These are phyloP conservation scores for Emmonsia crescens DNA, from an alignment of 2,329 filamentous ascomycete species.

Conservation along the genomic window DNA sequence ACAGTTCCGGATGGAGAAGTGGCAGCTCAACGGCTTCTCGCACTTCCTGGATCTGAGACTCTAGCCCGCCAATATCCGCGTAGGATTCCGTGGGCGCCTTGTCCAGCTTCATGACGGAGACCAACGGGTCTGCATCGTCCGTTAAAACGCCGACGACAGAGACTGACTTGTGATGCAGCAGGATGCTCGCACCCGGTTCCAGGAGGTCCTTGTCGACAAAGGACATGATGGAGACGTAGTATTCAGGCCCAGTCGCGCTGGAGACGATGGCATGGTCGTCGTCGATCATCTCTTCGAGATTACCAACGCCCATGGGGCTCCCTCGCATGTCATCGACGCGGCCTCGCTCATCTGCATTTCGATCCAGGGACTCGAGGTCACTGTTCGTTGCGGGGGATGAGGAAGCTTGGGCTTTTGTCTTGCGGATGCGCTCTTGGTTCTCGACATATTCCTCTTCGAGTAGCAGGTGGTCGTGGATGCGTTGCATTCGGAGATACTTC, in stretches of 20 bases:
- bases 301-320: conserved; percentile 96
- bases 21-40: conserved; percentile 94
- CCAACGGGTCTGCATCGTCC: conserved; percentile 87
- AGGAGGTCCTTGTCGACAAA: conserved; percentile 98
- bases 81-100: conserved; percentile 98
- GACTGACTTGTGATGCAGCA: conserved; percentile 94
- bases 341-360: conserved; percentile 87
- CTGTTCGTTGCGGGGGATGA: conserved; percentile 46
- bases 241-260: conserved; percentile 92
- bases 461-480: conserved; percentile 92
- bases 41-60: conserved; percentile 93
- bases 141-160: conserved; percentile 96
- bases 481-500: conserved; percentile 92
- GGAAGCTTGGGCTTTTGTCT: conserved; percentile 72
- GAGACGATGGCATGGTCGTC: conserved; percentile 98
- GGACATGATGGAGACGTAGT: conserved; percentile 99
- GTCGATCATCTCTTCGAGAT: conserved; percentile 96
- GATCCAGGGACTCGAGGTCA: conserved; percentile 67
- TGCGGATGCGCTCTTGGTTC: conserved; percentile 92
- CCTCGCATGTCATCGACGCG: conserved; percentile 97
- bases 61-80: conserved; percentile 93
- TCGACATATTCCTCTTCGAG: conserved; percentile 98
- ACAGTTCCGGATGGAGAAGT: conserved; percentile 87
- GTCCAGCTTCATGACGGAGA: conserved; percentile 98
- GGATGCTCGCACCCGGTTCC: conserved; percentile 87